Evolutionary conservation across 225 moss, liverwort and hornwort species (phyloP), one percentile per base, ranked within the genome.

Genomic region (Antitrichia curtipendula): DNA sequence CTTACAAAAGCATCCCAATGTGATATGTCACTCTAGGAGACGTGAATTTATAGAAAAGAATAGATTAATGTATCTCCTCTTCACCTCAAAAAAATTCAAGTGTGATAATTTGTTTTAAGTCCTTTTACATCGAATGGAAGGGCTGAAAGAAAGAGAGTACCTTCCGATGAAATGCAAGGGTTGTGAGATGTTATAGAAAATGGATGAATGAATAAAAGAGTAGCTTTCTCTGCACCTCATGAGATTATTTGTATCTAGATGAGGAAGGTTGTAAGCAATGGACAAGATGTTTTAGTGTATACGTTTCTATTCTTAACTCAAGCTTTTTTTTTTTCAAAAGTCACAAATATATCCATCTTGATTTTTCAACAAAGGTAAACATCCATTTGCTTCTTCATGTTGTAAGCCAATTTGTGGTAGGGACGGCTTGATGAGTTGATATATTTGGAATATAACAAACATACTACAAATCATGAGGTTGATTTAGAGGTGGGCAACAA

Each of bases 381-480:
- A 45, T 72, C 2, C 28, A 72, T 45, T 28, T 29, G 10, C 2
- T 29, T 29, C n/a, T n/a, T n/a, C n/a, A n/a, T n/a, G n/a, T n/a
- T n/a, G n/a, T n/a, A n/a, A 45, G 3, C 6, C 17, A 1, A 72
- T 72, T 43, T 0, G 6, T 0, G 0, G 0, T 45, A 29, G 17
- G 2, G 45, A 17, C 17, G 45, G 6, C 10, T 72, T 72, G 12
- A 45, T 17, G 29, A 9, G 29, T 72, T 0, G 2, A 1, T 1
- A 17, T 3, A 45, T 43, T 71, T 16, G 7, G 10, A n/a, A 0
- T 2, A 49, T 19, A 20, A 74, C 1, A 4, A 0, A 12, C 7
- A 49, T 7, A 14, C 4, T 49, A 1, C 19, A 31, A 49, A 49
- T 1, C 7, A 20, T 4, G 5, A 5, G 20, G 20, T 7, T 74